These are phyloP conservation scores for Mycena rebaudengoi DNA, from an alignment of 768 basidiomycete species.

Conservation along the genomic window DNA sequence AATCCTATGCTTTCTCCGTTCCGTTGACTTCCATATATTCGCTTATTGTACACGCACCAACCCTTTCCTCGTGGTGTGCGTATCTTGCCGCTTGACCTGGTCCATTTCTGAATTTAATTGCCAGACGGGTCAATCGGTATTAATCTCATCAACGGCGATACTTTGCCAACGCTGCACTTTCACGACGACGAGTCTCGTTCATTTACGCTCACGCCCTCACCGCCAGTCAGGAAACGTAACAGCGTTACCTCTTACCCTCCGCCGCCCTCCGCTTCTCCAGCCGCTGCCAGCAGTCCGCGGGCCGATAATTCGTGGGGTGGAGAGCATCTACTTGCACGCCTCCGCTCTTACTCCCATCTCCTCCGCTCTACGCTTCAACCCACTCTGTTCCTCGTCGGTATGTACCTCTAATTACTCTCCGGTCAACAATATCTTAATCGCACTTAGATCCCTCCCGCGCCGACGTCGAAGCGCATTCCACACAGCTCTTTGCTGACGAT, in stretches of 20 bases:
- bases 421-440: not conserved
- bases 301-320: conserved; percentile 81
- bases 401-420: not conserved
- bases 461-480: conserved; percentile 94
- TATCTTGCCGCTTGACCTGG: conserved; percentile 30
- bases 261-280: conserved; percentile 49
- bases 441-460: conserved; percentile 80
- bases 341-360: conserved; percentile 81
- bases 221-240: conserved; percentile 41
- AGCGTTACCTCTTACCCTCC: conserved; percentile 70
- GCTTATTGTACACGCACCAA: conserved; percentile 84
- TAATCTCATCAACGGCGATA: conserved; percentile 86
- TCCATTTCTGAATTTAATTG: conserved; percentile 25
- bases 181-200: conserved; percentile 97
- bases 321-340: conserved; percentile 81
- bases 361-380: conserved; percentile 89
- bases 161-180: conserved; percentile 91
- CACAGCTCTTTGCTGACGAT: conserved; percentile 83
- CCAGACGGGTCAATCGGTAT: conserved; percentile 89
- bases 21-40: conserved; percentile 91
- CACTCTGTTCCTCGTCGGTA: conserved; percentile 77
- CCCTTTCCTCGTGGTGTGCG: conserved; percentile 84
- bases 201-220: conserved; percentile 62
- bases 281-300: conserved; percentile 50
- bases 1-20: conserved; percentile 96